Percentiles rank a stretch among this genome's conserved stretches.
phyloP scores from a whole-genome alignment of 768 basidiomycete genomes.

The Naganishia kalamii region DNA sequence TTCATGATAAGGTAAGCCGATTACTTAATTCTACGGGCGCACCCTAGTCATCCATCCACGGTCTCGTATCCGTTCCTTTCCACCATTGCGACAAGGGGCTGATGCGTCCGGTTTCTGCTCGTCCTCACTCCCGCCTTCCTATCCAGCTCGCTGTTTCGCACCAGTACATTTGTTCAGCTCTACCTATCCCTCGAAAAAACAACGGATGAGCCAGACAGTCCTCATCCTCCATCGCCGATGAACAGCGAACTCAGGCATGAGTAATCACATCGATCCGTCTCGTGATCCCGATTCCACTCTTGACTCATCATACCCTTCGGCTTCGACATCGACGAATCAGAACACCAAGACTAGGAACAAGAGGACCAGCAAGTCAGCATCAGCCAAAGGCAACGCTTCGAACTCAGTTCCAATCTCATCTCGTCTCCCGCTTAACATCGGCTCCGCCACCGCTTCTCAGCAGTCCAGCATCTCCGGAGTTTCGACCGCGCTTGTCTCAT shows the following conservation, averaged over 20 bases:
- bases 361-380: not conserved
- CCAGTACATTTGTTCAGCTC: not conserved
- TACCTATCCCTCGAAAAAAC: too few species aligned
- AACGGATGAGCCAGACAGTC: constrained; percentile 10
- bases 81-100: not conserved
- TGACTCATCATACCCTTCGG: not conserved
- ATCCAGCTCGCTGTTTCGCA: not conserved
- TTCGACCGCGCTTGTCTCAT: not conserved
- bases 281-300: constrained; percentile 7
- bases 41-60: too few species aligned
- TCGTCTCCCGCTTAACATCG: not conserved
- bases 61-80: not conserved
- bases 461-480: constrained; percentile 10
- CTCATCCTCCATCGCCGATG: constrained; percentile 11
- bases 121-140: not conserved
- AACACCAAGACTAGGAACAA: not conserved
- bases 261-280: constrained; percentile 14
- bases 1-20: too few species aligned
- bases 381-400: too few species aligned
- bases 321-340: not conserved
- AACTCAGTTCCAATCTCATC: not conserved
- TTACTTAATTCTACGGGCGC: too few species aligned
- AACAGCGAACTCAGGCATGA: constrained; percentile 13
- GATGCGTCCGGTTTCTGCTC: not conserved
- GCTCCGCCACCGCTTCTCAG: constrained; percentile 5